Base-by-base conservation (phyloP, 2,329 filamentous ascomycete species). In the Botrytis sinoallii region DNA sequence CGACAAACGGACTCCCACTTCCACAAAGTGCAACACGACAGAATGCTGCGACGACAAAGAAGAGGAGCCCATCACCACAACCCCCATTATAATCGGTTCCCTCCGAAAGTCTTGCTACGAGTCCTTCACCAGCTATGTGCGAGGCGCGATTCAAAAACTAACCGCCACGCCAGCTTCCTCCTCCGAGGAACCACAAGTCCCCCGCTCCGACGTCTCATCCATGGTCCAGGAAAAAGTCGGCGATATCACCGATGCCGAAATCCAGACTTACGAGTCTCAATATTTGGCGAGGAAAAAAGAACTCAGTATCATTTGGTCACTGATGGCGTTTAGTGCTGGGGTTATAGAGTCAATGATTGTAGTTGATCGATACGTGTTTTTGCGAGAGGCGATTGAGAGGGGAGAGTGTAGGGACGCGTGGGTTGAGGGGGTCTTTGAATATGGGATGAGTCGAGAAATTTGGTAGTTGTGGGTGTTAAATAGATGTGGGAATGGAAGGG, bases 391-490 rank as follows among this genome's bases (percentile, higher is more conserved):
- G 78, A 79, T 84, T 84, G 93, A 97, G 78, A 79, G 84, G 68
- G 88, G 91, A 60, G 84, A 91, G 10, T 90, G 94, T 63, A 84
- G 88, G 76, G 88, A 92, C 76, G 92, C 91, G 74, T 99, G 96
- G 96, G 95, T 97, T 8, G 94, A 98, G 84, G 87, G 92, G 0
- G 94, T 98, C 7, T 98, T 98, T 84, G 94, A 97, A 77, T 98
- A 97, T 82, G 85, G 84, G 55, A 84, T 92, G 80, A 97, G 94
- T 81, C 96, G 66, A 87, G 96, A 75, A 98, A 99, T 83, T 82
- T 98, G 79, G 95, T 97, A 2, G 92, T 99, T 6, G 95, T 98
- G 44, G 96, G 95, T 0, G 87, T 98, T 68, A 98, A 97, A 84
- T 74, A 70, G 32, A 6, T 22, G 16, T 25, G 32, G 22, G 0